Evolutionary conservation across 129 eudicot genomes (phyloP).

Genomic region (Escallonia herrerae): DNA sequence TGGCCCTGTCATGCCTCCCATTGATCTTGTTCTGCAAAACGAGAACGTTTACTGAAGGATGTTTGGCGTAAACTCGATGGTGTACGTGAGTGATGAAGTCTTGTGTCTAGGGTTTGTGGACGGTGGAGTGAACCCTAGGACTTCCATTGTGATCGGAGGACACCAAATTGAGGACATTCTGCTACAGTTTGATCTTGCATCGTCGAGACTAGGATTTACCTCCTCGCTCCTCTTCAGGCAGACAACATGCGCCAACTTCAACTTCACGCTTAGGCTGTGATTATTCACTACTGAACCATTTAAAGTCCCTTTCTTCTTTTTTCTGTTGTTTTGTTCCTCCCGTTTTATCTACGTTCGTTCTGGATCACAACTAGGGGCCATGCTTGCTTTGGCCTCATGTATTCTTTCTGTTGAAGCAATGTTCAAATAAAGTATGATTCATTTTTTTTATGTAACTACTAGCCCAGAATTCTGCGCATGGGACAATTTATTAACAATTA

Average conservation of each 20-base stretch:
- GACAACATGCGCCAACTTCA: constrained; percentile 26
- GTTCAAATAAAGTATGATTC: no score
- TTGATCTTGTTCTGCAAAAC: constrained; percentile 22
- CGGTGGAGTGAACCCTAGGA: constrained; percentile 13
- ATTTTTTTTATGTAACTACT: no score
- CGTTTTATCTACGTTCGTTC: no score
- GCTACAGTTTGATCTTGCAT: constrained; percentile 21
- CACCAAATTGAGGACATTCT: constrained; percentile 36
- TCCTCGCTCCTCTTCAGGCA: constrained; percentile 12
- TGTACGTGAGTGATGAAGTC: constrained; percentile 17
- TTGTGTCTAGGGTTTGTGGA: constrained; percentile 31
- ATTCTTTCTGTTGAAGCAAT: no score
- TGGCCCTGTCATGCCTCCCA: constrained; percentile 25
- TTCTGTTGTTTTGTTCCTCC: no score
- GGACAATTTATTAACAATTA: no score
- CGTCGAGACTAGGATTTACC: constrained; percentile 22
- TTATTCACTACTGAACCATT: background rate
- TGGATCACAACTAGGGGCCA: no score
- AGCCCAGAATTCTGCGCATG: no score
- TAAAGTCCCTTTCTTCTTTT: no score
- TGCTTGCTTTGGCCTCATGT: no score
- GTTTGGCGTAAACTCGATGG: constrained; percentile 34
- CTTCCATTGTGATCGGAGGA: constrained; percentile 32
- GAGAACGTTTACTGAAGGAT: constrained; percentile 24
- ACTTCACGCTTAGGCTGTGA: constrained; percentile 3